Evolutionary conservation across 2,329 filamentous ascomycete species (phyloP).

Genomic region (Ophiostoma perfectum): DNA sequence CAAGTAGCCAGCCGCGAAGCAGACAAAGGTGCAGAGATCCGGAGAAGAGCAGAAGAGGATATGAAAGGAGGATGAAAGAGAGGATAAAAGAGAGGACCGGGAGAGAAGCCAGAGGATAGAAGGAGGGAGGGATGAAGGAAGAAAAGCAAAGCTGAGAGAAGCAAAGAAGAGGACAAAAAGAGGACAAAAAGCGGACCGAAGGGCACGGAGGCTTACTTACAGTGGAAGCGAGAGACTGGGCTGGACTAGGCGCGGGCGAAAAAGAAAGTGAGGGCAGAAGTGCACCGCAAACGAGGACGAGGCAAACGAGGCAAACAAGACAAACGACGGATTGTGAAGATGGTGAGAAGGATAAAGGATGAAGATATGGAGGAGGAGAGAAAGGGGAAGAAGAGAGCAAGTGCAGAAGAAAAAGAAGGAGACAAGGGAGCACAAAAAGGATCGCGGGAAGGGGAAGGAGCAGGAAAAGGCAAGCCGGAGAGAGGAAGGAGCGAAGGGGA

Average conservation of each 20-base stretch:
- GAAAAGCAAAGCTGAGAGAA: background rate
- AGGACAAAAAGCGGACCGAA: conserved; percentile 12
- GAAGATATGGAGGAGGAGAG: background rate
- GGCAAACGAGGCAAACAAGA: background rate
- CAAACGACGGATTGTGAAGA: background rate
- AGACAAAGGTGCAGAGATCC: background rate
- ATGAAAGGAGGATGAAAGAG: background rate
- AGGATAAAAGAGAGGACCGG: background rate
- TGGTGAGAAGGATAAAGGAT: background rate
- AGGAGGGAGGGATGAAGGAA: background rate
- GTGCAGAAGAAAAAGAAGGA: conserved; percentile 17
- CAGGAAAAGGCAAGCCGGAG: conserved; percentile 2
- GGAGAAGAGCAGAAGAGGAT: background rate
- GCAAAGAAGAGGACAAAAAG: background rate
- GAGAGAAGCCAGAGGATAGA: background rate
- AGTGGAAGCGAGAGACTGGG: conserved; percentile 19
- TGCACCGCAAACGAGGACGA: conserved; percentile 12
- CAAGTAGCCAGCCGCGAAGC: background rate
- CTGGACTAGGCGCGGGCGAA: background rate
- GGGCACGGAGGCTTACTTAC: conserved; percentile 13
- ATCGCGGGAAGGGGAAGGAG: conserved; percentile 13
- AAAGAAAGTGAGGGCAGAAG: conserved; percentile 17
- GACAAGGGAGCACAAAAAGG: conserved; percentile 24
- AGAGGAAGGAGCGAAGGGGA: conserved; percentile 11
- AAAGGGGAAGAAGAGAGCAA: conserved; percentile 18